Evolutionary conservation across 1,139 yeast species (phyloP).

Genomic region (Saccharomycopsis crataegensis): DNA sequence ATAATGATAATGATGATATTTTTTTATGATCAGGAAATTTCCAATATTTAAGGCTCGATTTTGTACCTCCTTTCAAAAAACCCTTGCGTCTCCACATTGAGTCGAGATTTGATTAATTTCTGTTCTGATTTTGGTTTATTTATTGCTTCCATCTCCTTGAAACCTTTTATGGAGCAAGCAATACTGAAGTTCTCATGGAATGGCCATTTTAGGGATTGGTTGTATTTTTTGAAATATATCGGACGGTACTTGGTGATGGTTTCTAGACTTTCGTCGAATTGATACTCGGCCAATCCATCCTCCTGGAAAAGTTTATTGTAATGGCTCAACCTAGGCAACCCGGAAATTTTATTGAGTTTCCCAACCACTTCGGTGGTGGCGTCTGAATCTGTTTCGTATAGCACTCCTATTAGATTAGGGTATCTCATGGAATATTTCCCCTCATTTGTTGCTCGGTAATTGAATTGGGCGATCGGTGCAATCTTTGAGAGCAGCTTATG

Average conservation of each 20-base stretch:
- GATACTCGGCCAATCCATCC: neutral
- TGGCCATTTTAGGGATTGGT: neutral
- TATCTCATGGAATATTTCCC: constrained; percentile 5
- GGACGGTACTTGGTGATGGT: neutral
- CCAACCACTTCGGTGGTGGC: neutral
- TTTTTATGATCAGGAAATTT: too few species aligned
- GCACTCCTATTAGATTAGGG: neutral
- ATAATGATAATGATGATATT: too few species aligned
- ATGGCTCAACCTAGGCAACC: constrained; percentile 2
- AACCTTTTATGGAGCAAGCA: too few species aligned
- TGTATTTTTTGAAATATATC: neutral
- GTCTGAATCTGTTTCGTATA: neutral
- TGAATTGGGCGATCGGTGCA: neutral
- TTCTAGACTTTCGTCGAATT: neutral
- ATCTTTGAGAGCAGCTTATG: neutral
- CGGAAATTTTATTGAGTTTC: neutral
- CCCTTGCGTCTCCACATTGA: too few species aligned
- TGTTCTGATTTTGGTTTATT: too few species aligned
- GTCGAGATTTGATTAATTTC: too few species aligned
- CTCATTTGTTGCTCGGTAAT: neutral
- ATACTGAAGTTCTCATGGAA: neutral
- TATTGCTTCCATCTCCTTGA: too few species aligned
- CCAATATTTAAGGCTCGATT: too few species aligned
- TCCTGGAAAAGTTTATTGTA: neutral
- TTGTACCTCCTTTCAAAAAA: too few species aligned